These are phyloP conservation scores for Violaceomyces palustris DNA, from an alignment of 1,284 basidiomycete species.

Conservation along the genomic window DNA sequence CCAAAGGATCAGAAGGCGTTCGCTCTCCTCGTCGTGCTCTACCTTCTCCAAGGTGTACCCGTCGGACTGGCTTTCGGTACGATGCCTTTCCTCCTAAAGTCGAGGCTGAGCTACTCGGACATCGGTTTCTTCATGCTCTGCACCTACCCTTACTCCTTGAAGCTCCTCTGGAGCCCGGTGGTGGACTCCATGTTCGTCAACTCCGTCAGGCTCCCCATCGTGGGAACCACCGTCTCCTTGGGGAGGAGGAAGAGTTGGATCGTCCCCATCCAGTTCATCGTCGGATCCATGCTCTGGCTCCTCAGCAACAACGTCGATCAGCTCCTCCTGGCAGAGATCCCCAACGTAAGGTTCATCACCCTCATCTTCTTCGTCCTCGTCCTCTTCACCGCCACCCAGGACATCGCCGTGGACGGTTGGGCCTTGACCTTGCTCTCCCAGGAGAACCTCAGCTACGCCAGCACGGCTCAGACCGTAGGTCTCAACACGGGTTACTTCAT, in stretches of 20 bases:
- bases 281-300: slow-evolving; percentile 81
- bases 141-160: slow-evolving; percentile 94
- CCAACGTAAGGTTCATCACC: slow-evolving; percentile 77
- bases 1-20: slow-evolving; percentile 59
- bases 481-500: slow-evolving; percentile 93
- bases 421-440: slow-evolving; percentile 91
- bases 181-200: slow-evolving; percentile 85
- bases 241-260: slow-evolving; percentile 98
- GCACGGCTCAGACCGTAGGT: slow-evolving; percentile 95
- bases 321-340: slow-evolving; percentile 71
- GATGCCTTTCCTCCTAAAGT: slow-evolving; percentile 89
- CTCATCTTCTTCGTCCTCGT: slow-evolving; percentile 79
- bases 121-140: slow-evolving; percentile 89
- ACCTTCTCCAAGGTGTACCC: slow-evolving; percentile 90
- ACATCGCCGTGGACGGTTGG: slow-evolving; percentile 99
- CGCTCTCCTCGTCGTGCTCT: slow-evolving; percentile 78
- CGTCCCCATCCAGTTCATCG: slow-evolving; percentile 88
- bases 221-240: slow-evolving; percentile 52
- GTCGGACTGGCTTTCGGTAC: slow-evolving; percentile 75
- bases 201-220: slow-evolving; percentile 51
- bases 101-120: slow-evolving; percentile 92
- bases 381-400: slow-evolving; percentile 95
- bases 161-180: slow-evolving; percentile 94
- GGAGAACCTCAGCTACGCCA: slow-evolving; percentile 91
- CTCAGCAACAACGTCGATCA: slow-evolving; percentile 75